Base-by-base conservation (phyloP, 345 rosid species). In the Eucalyptus virginea region DNA sequence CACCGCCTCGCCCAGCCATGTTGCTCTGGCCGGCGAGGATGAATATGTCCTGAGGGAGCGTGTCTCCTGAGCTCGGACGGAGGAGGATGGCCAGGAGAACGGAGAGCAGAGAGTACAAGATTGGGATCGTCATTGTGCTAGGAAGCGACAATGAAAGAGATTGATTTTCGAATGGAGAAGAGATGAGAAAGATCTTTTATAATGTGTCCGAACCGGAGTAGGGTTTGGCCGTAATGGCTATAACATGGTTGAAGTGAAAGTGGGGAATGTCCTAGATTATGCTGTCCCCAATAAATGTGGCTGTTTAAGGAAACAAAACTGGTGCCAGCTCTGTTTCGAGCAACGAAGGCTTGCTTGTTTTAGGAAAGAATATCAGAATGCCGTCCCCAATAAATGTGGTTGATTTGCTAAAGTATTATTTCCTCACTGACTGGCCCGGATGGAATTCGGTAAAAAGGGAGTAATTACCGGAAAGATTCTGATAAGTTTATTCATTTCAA, bases 11-110 rank as follows among this genome's bases (percentile, higher is more conserved):
- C 28, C 96, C 92, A 30, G 93, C 91, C 94, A 91, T 94, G 94
- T 94, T 92, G 94, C 96, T 94, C 88, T 93, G 94, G 13, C 94
- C 94, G n/a, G 93, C 93, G 37, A 94, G 87, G 69, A 93, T 88
- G 90, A 93, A 94, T 67, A 93, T 89, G 88, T 91, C 93, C 62
- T 65, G 26, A 42, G 91, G 89, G 77, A 34, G 85, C 60, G 65
- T 11, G 11, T 42, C 65, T 24, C 87, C 89, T 28, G 54, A 23
- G 48, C 56, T 62, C 30, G 50, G 62, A 77, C 30, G 86, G 21
- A 87, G 67, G 32, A 60, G 32, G 32, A 60, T 14, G 47, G 44
- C 58, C n/a, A 77, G 47, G 83, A 77, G 47, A 47, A 89, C 47
- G 42, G 86, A 48, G 58, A 86, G 28, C 87, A 88, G 7, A 48